Conservation (phyloP, 164 flowering plant species). For the Echeveria elegans region DNA sequence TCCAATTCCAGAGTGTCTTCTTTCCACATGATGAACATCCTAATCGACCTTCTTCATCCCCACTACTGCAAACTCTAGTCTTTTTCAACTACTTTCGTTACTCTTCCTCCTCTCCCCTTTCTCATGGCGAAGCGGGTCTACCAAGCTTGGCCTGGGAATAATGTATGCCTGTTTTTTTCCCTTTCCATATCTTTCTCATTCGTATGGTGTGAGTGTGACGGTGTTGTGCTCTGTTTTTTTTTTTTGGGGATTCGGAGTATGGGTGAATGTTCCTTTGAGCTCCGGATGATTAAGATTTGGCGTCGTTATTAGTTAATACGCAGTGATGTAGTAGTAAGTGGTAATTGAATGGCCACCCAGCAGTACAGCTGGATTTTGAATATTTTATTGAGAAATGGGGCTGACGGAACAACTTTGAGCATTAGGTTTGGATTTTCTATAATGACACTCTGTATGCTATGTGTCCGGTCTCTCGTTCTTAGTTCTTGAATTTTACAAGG, state of each 20-base stretch:
- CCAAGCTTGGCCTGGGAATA: constrained; percentile 58
- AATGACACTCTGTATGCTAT: background rate
- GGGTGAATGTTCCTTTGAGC: background rate
- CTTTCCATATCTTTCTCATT: background rate
- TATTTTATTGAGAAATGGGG: background rate
- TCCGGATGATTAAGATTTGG: background rate
- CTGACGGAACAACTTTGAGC: background rate
- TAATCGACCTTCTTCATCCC: background rate
- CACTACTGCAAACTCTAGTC: constrained; percentile 15
- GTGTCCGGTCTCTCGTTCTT: too few species aligned
- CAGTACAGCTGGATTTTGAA: background rate
- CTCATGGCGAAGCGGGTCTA: constrained; percentile 60
- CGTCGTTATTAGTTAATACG: background rate
- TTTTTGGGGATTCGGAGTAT: background rate
- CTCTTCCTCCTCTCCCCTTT: background rate
- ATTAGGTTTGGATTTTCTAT: background rate
- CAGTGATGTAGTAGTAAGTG: background rate
- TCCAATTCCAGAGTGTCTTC: too few species aligned
- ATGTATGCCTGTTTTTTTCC: constrained; percentile 25
- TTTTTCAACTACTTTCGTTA: background rate
- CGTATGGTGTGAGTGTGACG: too few species aligned
- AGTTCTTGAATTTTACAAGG: too few species aligned
- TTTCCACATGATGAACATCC: too few species aligned
- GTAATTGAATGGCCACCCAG: background rate
- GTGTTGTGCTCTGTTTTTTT: background rate